phyloP scores from a whole-genome alignment of 495 filamentous ascomycete genomes.

The Letharia lupina region DNA sequence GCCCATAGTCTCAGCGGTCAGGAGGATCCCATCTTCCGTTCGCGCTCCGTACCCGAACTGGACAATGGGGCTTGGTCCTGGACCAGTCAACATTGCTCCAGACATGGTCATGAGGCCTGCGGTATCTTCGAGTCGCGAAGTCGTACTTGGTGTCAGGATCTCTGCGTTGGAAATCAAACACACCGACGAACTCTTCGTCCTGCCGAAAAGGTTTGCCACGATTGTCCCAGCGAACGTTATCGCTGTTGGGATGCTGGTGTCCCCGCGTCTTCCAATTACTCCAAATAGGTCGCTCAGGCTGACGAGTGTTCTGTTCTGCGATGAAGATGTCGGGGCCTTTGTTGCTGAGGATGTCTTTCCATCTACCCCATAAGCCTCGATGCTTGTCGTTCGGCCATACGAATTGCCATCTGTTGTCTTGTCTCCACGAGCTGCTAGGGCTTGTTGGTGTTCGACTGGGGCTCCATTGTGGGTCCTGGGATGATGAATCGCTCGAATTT shows the following conservation, averaged over 20 bases:
- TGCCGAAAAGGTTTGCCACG: background rate
- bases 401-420: constrained; percentile 14
- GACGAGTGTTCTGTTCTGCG: constrained; percentile 13
- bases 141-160: constrained; percentile 9
- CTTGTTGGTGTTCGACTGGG: background rate
- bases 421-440: background rate
- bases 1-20: background rate
- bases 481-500: background rate
- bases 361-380: constrained; percentile 18
- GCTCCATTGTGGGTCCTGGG: background rate
- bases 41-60: background rate
- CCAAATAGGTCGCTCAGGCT: constrained; percentile 16
- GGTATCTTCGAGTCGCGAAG: constrained; percentile 17
- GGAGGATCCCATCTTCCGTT: background rate
- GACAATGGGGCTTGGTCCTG: background rate
- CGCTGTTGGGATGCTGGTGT: background rate
- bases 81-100: constrained; percentile 15
- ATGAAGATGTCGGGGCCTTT: constrained; percentile 32
- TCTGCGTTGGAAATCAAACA: background rate
- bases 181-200: background rate
- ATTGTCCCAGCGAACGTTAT: background rate
- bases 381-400: constrained; percentile 31
- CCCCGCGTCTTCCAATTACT: constrained; percentile 9
- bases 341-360: constrained; percentile 26
- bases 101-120: background rate